A percentile compares a stretch with the other conserved stretches of the same genome.
Evolutionary conservation across 2,329 filamentous ascomycete genomes (phyloP).

Genomic region (Ophiostoma angusticollis): DNA sequence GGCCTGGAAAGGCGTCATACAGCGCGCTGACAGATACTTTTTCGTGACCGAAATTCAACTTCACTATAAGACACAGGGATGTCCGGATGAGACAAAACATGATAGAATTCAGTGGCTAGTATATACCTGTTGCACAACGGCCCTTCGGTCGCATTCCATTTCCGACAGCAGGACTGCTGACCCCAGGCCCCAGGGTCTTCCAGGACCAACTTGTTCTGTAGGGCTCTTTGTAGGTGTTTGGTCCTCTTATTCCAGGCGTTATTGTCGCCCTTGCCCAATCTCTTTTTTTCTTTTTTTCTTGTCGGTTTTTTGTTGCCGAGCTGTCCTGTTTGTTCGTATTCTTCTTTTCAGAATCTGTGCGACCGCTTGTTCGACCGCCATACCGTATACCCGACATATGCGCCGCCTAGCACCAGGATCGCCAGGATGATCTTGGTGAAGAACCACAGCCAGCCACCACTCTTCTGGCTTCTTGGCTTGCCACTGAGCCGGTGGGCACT

Average conservation of each 20-base stretch:
- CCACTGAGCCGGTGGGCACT: constrained; percentile 18
- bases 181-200: too few relatives aligned
- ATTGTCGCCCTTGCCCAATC: background rate
- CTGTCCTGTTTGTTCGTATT: background rate
- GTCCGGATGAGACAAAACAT: too few relatives aligned
- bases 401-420: constrained; percentile 54
- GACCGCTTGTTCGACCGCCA: constrained; percentile 57
- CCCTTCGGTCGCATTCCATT: background rate
- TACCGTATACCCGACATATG: constrained; percentile 73
- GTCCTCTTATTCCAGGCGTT: background rate
- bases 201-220: too few relatives aligned
- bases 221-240: background rate
- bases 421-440: constrained; percentile 76
- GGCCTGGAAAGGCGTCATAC: too few relatives aligned
- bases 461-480: constrained; percentile 30
- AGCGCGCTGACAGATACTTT: too few relatives aligned
- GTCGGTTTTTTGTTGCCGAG: background rate
- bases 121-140: too few relatives aligned
- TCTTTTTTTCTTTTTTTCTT: background rate
- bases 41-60: too few relatives aligned
- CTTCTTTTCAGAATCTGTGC: constrained; percentile 40
- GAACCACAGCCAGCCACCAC: constrained; percentile 47
- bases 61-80: too few relatives aligned
- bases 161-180: too few relatives aligned
- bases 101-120: too few relatives aligned